phyloP scores from a whole-genome alignment of 78 protist species.

The Dictyostelium purpureum region DNA sequence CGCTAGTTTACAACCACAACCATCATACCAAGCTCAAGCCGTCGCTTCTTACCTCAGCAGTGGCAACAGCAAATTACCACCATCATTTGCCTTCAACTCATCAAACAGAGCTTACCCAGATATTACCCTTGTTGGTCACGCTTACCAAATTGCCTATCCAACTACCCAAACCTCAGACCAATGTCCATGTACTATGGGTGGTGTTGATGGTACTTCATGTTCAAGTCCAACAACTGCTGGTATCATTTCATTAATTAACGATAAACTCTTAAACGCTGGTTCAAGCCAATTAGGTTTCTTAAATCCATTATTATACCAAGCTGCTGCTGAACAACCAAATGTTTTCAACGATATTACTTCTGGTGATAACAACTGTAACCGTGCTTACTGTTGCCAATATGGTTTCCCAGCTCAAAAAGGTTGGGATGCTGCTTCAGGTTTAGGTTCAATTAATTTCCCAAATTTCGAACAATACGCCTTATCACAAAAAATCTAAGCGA shows the following conservation, averaged over 20 bases:
- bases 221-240: slow-evolving; percentile 55
- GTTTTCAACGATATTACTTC: slow-evolving; percentile 72
- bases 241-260: slow-evolving; percentile 66
- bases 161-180: not conserved
- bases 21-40: slow-evolving; percentile 68
- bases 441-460: not conserved
- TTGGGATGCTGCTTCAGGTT: not conserved
- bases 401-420: not conserved
- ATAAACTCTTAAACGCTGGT: slow-evolving; percentile 14
- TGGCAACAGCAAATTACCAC: slow-evolving; percentile 4
- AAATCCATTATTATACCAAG: slow-evolving; percentile 69
- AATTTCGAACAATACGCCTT: not conserved
- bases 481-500: too few relatives aligned
- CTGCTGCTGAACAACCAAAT: slow-evolving; percentile 40
- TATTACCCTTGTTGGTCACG: slow-evolving; percentile 71
- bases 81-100: slow-evolving; percentile 49
- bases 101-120: slow-evolving; percentile 90
- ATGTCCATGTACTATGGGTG: not conserved
- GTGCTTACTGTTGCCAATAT: slow-evolving; percentile 80
- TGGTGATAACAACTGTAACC: slow-evolving; percentile 77
- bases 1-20: slow-evolving; percentile 21
- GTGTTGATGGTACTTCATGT: slow-evolving; percentile 58
- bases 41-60: slow-evolving; percentile 47
- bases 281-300: slow-evolving; percentile 63
- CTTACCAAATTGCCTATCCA: not conserved